A percentile compares a stretch with the other conserved stretches of the same genome.
These are phyloP conservation scores for Chloropicon primus DNA, from an alignment of 139 green algal species.

Conservation along the genomic window DNA sequence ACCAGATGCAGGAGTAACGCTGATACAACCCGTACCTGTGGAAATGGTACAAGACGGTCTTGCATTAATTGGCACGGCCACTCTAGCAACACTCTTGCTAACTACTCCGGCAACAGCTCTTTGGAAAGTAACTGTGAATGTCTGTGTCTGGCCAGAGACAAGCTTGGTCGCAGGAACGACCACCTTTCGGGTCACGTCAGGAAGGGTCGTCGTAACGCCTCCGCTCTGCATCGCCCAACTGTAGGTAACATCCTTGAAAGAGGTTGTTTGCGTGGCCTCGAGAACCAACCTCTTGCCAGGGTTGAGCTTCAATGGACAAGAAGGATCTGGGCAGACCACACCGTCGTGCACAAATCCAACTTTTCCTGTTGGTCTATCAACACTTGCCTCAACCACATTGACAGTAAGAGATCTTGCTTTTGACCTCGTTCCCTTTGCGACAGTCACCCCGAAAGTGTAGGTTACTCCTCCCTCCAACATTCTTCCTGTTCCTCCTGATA, in stretches of 20 bases:
- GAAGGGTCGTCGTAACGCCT: not conserved
- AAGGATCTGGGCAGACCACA: not conserved
- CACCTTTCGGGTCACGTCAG: not conserved
- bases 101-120: not conserved
- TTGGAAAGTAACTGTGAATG: not conserved
- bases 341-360: not conserved
- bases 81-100: not conserved
- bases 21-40: not conserved
- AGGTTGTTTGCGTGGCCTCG: not conserved
- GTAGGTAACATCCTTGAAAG: not conserved
- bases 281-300: not conserved
- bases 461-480: not conserved
- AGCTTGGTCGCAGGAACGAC: not conserved
- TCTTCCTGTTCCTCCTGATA: not conserved
- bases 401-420: not conserved
- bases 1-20: not conserved
- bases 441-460: not conserved
- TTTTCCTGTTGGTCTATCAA: not conserved
- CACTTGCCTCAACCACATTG: not conserved
- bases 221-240: not conserved
- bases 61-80: not conserved
- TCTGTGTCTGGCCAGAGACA: not conserved
- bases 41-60: not conserved
- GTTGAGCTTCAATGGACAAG: not conserved
- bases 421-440: not conserved